These are phyloP conservation scores for Xylariales sp. DNA, from an alignment of 2,329 filamentous ascomycete species.

Conservation along the genomic window DNA sequence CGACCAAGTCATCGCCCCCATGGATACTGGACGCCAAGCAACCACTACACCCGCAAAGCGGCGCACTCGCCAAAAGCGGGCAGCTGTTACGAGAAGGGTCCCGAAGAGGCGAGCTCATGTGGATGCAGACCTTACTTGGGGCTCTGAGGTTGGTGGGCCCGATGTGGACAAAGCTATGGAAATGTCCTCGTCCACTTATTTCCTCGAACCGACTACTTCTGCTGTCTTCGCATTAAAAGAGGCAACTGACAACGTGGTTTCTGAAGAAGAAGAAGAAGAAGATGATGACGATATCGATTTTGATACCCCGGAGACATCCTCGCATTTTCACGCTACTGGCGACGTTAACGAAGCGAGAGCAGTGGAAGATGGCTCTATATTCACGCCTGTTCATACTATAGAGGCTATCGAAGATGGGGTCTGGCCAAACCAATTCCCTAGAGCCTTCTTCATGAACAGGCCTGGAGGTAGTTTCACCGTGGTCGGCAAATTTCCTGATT, in stretches of 20 bases:
- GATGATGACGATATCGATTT: neutral
- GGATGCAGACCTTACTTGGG: neutral
- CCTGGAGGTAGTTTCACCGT: constrained; percentile 7
- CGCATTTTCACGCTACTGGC: neutral
- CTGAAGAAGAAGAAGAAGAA: constrained; percentile 6
- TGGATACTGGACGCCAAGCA: neutral
- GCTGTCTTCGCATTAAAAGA: constrained; percentile 2
- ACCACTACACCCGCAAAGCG: neutral
- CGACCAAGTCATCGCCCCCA: neutral
- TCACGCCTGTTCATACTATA: neutral
- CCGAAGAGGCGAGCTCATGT: neutral
- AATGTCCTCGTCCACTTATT: constrained; percentile 1
- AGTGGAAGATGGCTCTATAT: neutral
- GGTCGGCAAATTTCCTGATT: constrained; percentile 8
- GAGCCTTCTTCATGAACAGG: neutral
- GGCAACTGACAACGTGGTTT: no score
- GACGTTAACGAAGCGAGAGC: neutral
- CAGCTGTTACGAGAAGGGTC: neutral
- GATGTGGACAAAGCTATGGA: constrained; percentile 1
- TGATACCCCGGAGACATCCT: neutral
- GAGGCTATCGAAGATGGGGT: constrained; percentile 2
- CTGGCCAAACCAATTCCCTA: constrained; percentile 7
- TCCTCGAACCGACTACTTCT: neutral
- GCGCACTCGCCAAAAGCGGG: neutral
- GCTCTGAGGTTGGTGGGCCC: neutral